Conservation (phyloP, 768 basidiomycete species). For the Strobilomyces confusus region DNA sequence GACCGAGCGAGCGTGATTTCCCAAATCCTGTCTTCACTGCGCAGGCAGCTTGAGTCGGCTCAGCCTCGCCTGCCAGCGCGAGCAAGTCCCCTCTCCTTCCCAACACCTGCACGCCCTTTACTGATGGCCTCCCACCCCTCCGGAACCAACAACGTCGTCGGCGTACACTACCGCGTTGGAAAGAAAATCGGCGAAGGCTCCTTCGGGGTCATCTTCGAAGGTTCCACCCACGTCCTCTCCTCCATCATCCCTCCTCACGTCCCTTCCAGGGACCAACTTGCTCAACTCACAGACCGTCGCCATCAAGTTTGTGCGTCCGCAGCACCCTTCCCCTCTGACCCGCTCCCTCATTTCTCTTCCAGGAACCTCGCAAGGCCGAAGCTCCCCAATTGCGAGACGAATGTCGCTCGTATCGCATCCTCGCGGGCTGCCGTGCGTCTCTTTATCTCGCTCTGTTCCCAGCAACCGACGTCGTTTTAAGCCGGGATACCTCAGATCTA, state of each 20-base stretch:
- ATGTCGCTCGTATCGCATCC: constrained; percentile 93
- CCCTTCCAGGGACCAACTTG: constrained; percentile 79
- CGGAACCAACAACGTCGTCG: constrained; percentile 76
- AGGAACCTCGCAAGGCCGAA: constrained; percentile 92
- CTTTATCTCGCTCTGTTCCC: constrained; percentile 6
- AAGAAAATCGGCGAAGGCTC: constrained; percentile 99
- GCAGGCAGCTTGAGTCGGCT: constrained; percentile 19
- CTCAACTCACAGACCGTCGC: constrained; percentile 98
- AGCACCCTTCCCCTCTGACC: not conserved
- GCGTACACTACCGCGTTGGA: constrained; percentile 96
- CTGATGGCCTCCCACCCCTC: constrained; percentile 55
- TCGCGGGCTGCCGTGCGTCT: constrained; percentile 82
- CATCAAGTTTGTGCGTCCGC: constrained; percentile 93
- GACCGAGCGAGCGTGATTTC: constrained; percentile 29
- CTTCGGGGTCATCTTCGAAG: constrained; percentile 95
- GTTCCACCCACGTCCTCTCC: constrained; percentile 33
- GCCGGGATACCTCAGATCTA: constrained; percentile 99
- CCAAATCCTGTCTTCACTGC: constrained; percentile 30
- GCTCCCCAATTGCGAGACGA: constrained; percentile 98
- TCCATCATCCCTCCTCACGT: not conserved
- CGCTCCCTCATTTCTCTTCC: constrained; percentile 15
- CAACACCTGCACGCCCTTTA: constrained; percentile 13
- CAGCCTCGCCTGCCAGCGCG: constrained; percentile 23
- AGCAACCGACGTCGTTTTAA: constrained; percentile 34
- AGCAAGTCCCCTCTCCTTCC: constrained; percentile 9